These are phyloP conservation scores for Phialophora chinensis DNA, from an alignment of 2,329 filamentous ascomycete genomes.

Conservation along the genomic window DNA sequence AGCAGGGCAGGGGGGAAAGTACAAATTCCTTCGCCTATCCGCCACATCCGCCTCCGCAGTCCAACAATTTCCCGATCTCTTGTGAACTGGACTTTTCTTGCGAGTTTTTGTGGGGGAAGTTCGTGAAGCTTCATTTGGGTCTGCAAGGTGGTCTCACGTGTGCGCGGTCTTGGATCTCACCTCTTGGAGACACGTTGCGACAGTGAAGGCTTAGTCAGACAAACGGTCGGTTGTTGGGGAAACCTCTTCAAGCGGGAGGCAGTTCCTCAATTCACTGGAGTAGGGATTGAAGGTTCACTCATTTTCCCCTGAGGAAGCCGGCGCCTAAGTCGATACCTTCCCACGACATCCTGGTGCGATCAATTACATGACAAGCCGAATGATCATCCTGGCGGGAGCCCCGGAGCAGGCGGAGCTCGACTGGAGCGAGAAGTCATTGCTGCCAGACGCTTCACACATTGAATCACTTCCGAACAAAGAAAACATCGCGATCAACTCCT, in stretches of 20 bases:
- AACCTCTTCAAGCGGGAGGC: not conserved
- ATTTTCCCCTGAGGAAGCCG: not conserved
- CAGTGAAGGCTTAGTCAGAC: slow-evolving; percentile 6
- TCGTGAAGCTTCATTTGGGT: slow-evolving; percentile 22
- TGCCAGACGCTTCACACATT: slow-evolving; percentile 32
- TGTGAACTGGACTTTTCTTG: not conserved
- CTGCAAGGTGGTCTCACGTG: slow-evolving; percentile 1
- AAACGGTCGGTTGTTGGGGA: slow-evolving; percentile 1
- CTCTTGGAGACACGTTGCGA: not conserved
- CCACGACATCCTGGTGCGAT: not conserved
- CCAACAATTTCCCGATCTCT: slow-evolving; percentile 9
- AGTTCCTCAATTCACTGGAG: not conserved
- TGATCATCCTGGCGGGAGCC: slow-evolving; percentile 40
- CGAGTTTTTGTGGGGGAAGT: slow-evolving; percentile 2
- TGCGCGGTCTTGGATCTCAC: not conserved
- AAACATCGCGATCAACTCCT: slow-evolving; percentile 1
- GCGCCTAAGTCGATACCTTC: not conserved
- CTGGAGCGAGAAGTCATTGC: slow-evolving; percentile 39
- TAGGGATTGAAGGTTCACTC: not conserved
- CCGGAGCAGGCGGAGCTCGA: slow-evolving; percentile 37
- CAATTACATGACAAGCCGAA: slow-evolving; percentile 36
- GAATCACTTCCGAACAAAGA: slow-evolving; percentile 24
- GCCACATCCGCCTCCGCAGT: slow-evolving; percentile 26
- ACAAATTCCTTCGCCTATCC: slow-evolving; percentile 23
- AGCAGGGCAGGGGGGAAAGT: slow-evolving; percentile 12